Conservation (phyloP, 352 stramenopile genomes). For the Globisporangium cederbergense region DNA sequence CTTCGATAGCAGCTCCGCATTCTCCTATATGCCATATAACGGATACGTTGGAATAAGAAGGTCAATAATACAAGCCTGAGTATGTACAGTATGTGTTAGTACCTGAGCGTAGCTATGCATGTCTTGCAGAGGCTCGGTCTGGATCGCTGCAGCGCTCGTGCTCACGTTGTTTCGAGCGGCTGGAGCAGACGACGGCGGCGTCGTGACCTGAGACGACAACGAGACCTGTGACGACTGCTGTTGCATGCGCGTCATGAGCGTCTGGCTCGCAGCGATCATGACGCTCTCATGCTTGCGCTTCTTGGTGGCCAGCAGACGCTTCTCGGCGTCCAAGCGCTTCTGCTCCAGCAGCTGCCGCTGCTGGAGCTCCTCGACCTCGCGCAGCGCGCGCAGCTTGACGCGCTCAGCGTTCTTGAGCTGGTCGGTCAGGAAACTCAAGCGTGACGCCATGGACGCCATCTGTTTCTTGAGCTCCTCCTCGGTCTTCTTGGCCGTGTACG, state of each 20-base stretch:
- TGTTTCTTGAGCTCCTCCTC: constrained; percentile 39
- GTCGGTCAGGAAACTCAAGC: constrained; percentile 44
- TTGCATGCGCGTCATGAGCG: constrained; percentile 19
- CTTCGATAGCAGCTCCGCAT: constrained; percentile 34
- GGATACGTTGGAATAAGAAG: neutral
- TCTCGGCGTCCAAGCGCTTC: constrained; percentile 68
- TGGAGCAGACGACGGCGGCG: constrained; percentile 14
- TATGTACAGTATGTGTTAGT: neutral
- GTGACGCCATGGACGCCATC: constrained; percentile 51
- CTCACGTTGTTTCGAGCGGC: constrained; percentile 7
- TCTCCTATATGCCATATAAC: constrained; percentile 24
- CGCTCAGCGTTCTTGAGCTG: constrained; percentile 63
- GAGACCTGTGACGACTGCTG: constrained; percentile 24
- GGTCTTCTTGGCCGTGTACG: constrained; percentile 36
- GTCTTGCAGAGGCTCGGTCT: constrained; percentile 26
- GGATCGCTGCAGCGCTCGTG: constrained; percentile 22
- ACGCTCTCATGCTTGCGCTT: constrained; percentile 57
- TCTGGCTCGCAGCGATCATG: constrained; percentile 48
- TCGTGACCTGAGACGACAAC: constrained; percentile 10
- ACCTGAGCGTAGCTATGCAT: constrained; percentile 12
- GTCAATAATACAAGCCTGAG: constrained; percentile 1
- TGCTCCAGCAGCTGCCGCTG: constrained; percentile 51
- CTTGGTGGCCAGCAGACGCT: constrained; percentile 57
- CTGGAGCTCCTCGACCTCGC: constrained; percentile 55
- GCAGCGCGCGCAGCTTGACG: constrained; percentile 39